A percentile compares a stretch with the other conserved stretches of the same genome.
These are phyloP conservation scores for Cladosporium sphaerospermum DNA, from an alignment of 2,329 filamentous ascomycete species.

Conservation along the genomic window DNA sequence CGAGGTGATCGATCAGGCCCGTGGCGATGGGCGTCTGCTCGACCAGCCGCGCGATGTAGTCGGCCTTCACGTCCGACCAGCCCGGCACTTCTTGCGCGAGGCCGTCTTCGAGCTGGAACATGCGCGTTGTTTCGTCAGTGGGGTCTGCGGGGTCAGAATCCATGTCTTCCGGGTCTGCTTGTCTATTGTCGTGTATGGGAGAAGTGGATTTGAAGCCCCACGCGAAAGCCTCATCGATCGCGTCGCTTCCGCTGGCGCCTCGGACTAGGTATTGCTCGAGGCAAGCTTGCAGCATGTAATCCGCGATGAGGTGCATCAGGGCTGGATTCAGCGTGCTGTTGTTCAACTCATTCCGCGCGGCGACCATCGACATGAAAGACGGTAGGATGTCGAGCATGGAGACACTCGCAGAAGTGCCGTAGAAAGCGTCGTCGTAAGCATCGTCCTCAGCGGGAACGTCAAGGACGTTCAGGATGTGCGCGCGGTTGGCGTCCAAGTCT, in stretches of 20 bases:
- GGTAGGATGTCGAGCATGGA: conserved; percentile 40
- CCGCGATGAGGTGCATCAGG: conserved; percentile 42
- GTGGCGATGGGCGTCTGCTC: conserved; percentile 15
- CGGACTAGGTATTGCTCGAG: conserved; percentile 43
- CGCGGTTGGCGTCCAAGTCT: conserved; percentile 21
- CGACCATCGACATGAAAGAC: conserved; percentile 44
- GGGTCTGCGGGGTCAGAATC: conserved; percentile 21
- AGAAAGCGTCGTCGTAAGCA: conserved; percentile 23
- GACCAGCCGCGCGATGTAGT: conserved; percentile 27
- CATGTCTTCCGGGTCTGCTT: conserved; percentile 13
- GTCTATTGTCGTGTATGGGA: background rate
- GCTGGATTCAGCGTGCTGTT: conserved; percentile 31
- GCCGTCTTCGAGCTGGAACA: conserved; percentile 31
- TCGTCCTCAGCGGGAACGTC: conserved; percentile 21
- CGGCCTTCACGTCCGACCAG: conserved; percentile 34
- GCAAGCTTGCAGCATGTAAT: conserved; percentile 46
- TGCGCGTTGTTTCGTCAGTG: conserved; percentile 24
- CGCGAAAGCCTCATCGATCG: conserved; percentile 40
- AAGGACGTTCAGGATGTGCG: conserved; percentile 17
- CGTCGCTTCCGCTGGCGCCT: conserved; percentile 31
- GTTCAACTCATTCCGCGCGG: conserved; percentile 28
- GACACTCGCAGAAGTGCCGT: conserved; percentile 30
- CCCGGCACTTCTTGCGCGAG: conserved; percentile 23
- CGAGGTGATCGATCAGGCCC: conserved; percentile 25
- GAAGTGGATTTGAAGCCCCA: conserved; percentile 34